Conservation (phyloP, 2,329 filamentous ascomycete genomes). For the Colletotrichum sp. region DNA sequence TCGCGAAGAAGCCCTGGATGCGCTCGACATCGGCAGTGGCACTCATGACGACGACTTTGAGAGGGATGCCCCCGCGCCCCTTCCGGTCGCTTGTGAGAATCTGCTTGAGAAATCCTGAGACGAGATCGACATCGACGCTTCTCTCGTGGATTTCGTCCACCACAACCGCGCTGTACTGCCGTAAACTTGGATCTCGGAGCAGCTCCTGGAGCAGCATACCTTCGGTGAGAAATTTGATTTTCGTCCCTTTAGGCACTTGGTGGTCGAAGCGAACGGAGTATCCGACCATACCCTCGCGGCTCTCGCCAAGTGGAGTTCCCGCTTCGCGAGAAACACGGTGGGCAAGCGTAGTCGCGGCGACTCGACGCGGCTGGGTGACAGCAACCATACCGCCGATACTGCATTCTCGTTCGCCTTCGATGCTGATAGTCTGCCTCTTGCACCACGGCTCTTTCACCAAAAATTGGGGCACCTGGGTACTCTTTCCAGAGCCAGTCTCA, state of each 20-base stretch:
- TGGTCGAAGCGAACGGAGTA: constrained; percentile 97
- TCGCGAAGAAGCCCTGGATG: constrained; percentile 74
- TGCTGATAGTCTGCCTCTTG: constrained; percentile 57
- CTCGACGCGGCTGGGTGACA: constrained; percentile 91
- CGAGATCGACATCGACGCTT: constrained; percentile 90
- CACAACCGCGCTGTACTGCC: constrained; percentile 85
- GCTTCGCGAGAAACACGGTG: constrained; percentile 83
- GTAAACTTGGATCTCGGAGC: constrained; percentile 80
- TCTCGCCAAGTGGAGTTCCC: constrained; percentile 54
- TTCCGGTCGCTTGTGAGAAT: constrained; percentile 67
- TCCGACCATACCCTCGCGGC: constrained; percentile 66
- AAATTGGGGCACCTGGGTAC: constrained; percentile 95
- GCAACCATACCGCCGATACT: constrained; percentile 81
- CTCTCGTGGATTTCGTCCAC: constrained; percentile 98
- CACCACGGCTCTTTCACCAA: constrained; percentile 83
- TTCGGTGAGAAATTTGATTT: constrained; percentile 93
- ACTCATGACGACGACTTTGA: constrained; percentile 97
- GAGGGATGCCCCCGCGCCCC: constrained; percentile 70
- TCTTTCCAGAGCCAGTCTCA: constrained; percentile 96
- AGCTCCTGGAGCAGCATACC: constrained; percentile 97
- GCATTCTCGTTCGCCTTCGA: constrained; percentile 45
- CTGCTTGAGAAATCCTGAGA: constrained; percentile 86
- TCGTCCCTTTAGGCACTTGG: constrained; percentile 78
- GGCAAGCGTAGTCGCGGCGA: constrained; percentile 91
- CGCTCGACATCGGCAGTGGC: constrained; percentile 89